These are phyloP conservation scores for Pseudopyrenochaeta lycopersici DNA, from an alignment of 2,329 filamentous ascomycete species.

Conservation along the genomic window DNA sequence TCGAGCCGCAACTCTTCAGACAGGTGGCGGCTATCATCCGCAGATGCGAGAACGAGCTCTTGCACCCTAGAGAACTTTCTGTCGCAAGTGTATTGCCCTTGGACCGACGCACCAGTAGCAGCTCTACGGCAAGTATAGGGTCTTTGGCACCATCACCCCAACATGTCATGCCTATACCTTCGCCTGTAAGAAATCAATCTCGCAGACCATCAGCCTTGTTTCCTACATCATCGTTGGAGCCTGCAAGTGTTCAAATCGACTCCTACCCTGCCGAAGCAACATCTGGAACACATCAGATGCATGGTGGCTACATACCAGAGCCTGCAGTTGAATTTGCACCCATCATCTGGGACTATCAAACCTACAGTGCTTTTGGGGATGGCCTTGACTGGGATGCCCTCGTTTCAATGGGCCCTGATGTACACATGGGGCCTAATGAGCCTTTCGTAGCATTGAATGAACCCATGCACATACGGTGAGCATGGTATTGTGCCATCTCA, in stretches of 20 bases:
- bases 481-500: too few relatives aligned
- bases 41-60: conserved; percentile 34
- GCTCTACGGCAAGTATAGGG: not conserved
- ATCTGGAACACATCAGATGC: not conserved
- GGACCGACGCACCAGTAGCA: conserved; percentile 3
- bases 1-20: conserved; percentile 37
- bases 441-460: too few relatives aligned
- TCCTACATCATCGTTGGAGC: not conserved
- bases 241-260: not conserved
- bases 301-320: conserved; percentile 5
- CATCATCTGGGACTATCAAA: conserved; percentile 11
- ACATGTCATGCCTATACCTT: conserved; percentile 2
- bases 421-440: too few relatives aligned
- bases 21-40: conserved; percentile 39
- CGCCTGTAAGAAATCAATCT: not conserved
- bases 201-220: not conserved
- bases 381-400: conserved; percentile 33
- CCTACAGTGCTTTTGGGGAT: conserved; percentile 10
- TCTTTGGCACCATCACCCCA: conserved; percentile 1
- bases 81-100: not conserved
- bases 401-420: conserved; percentile 20
- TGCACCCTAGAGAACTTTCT: conserved; percentile 16
- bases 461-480: too few relatives aligned
- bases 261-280: not conserved
- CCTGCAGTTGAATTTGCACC: conserved; percentile 5